Base-by-base conservation (phyloP, 2,329 filamentous ascomycete species). In the Geosmithia flava region DNA sequence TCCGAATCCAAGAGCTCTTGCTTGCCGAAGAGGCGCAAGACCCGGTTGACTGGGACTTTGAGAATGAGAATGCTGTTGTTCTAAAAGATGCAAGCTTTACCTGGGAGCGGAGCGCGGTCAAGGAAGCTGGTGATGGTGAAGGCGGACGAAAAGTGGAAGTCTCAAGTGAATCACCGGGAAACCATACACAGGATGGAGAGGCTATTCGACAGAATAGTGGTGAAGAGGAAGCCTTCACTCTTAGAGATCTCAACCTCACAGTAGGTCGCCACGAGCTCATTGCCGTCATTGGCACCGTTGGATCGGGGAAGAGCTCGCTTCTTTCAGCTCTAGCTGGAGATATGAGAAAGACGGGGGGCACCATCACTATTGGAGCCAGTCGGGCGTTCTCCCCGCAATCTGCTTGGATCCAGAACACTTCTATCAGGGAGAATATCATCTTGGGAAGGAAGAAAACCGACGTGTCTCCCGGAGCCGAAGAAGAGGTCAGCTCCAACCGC, bases 321-420 rank as follows among this genome's bases (percentile, higher is more conserved):
- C 77, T 98, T 2, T 85, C 87, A 33, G 89, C 91, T 1, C 68
- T 98, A 44, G 91, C 90, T 1, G 91, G 93, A 20, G 91, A 97
- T 53, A 97, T 97, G 91, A 81, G 89, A 42, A 85, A 83, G 62
- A 94, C 86, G 0, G 69, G 67, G 3, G 89, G 89, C 13, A 75
- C 83, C 37, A 76, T 94, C 6, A 75, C 78, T 0, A 76, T 93
- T 55, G 87, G 90, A 40, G 87, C 87, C 0, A 83, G 81, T 3
- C 75, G 90, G 52, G 87, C 91, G 0, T 96, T 95, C 58, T 97
- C 91, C 54, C 91, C 91, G 0, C 91, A 98, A 61, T 95, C 95
- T 59, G 87, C 93, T 0, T 98, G 93, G 93, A 95, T 98, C 45
- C 91, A 97, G 60, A 97, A 97, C 58, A 76, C 88, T 0, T 87